Conservation (phyloP, 768 basidiomycete genomes). For the Pleurotus citrinopileatus region DNA sequence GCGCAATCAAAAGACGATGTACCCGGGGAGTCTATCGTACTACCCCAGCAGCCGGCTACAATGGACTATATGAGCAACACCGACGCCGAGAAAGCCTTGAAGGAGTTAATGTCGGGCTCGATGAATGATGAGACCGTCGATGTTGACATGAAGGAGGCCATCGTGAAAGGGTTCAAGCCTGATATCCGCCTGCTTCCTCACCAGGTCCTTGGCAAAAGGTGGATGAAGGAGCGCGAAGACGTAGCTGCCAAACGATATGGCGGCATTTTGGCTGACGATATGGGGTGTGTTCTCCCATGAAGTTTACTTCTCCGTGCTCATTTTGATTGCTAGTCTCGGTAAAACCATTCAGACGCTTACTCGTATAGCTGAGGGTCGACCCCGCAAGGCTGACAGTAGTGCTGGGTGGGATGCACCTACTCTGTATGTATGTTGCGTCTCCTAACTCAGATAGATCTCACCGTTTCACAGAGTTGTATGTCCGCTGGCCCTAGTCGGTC, state of each 20-base stretch:
- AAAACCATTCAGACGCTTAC: slow-evolving; percentile 92
- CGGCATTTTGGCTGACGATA: slow-evolving; percentile 91
- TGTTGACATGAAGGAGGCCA: slow-evolving; percentile 62
- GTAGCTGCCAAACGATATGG: slow-evolving; percentile 66
- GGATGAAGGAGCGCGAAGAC: slow-evolving; percentile 86
- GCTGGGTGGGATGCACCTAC: slow-evolving; percentile 73
- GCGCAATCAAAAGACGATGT: slow-evolving; percentile 14
- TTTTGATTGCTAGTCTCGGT: slow-evolving; percentile 50
- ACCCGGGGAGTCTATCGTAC: slow-evolving; percentile 29
- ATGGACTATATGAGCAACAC: slow-evolving; percentile 32
- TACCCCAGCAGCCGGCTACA: slow-evolving; percentile 26
- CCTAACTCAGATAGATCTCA: slow-evolving; percentile 4
- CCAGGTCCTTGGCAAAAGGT: slow-evolving; percentile 79
- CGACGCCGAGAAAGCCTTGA: slow-evolving; percentile 76
- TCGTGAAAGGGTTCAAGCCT: slow-evolving; percentile 75
- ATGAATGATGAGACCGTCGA: slow-evolving; percentile 58
- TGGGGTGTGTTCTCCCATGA: slow-evolving; percentile 53
- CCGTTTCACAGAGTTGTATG: slow-evolving; percentile 66
- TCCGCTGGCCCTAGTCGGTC: slow-evolving; percentile 82
- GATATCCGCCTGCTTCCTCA: slow-evolving; percentile 77
- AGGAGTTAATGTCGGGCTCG: slow-evolving; percentile 70
- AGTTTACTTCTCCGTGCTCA: background rate
- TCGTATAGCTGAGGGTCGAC: slow-evolving; percentile 80
- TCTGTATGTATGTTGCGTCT: slow-evolving; percentile 44
- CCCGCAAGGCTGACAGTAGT: slow-evolving; percentile 63